phyloP scores from a whole-genome alignment of 179 eudicot genomes.

The Carnegiea gigantea region DNA sequence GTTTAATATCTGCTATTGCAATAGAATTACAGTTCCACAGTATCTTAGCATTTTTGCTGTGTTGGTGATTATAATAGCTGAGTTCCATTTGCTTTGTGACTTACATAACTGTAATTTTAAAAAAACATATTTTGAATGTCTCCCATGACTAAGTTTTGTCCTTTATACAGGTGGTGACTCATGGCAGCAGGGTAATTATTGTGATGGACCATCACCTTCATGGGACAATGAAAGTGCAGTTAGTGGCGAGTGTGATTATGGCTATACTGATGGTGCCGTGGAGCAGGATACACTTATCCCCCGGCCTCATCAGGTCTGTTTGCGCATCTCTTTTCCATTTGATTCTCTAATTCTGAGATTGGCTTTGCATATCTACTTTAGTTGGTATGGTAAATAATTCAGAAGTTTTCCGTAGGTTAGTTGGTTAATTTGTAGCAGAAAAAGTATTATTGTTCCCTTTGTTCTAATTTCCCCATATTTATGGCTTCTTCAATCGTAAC shows the following conservation, averaged over 20 bases:
- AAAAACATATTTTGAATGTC: neutral
- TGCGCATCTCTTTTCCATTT: neutral
- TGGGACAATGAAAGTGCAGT: constrained; percentile 25
- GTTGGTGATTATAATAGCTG: neutral
- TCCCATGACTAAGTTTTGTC: neutral
- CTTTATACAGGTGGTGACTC: constrained; percentile 9
- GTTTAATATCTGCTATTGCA: neutral
- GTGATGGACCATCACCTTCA: constrained; percentile 20
- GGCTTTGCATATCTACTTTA: neutral
- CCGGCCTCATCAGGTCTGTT: constrained; percentile 34
- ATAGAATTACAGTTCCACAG: neutral
- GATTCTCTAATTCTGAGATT: neutral
- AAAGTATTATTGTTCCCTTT: neutral
- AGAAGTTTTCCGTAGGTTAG: no score
- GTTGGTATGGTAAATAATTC: no score
- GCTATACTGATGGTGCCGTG: constrained; percentile 18
- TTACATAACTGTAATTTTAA: neutral
- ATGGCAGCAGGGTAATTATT: constrained; percentile 15
- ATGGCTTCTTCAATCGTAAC: neutral
- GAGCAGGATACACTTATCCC: constrained; percentile 28
- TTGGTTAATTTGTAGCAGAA: neutral
- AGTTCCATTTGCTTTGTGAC: neutral
- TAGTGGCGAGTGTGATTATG: constrained; percentile 17
- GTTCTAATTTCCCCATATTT: neutral
- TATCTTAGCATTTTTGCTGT: neutral